A percentile compares a stretch with the other conserved stretches of the same genome.
Conservation (phyloP, 257 asterid species). For the Solanum arcanum region DNA sequence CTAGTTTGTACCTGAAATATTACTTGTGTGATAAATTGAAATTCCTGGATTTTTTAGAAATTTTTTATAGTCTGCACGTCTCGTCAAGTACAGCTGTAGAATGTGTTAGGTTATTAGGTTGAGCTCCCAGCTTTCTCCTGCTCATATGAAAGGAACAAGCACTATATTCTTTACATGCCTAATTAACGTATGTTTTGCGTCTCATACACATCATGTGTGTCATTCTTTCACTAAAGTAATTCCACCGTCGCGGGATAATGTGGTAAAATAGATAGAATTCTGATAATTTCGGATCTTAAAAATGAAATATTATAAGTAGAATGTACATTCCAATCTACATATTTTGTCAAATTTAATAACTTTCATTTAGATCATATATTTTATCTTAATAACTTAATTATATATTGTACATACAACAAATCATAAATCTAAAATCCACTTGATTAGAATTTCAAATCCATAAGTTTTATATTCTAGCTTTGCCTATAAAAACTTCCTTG, state of each 20-base stretch:
- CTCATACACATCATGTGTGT: neutral
- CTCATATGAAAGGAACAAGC: conserved; percentile 18
- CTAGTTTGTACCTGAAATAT: neutral
- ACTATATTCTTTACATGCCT: conserved; percentile 10
- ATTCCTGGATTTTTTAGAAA: neutral
- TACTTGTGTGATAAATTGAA: neutral
- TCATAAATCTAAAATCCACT: too few relatives aligned
- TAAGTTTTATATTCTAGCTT: neutral
- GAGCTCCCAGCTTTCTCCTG: conserved; percentile 1
- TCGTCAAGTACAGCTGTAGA: neutral
- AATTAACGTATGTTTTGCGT: conserved; percentile 15
- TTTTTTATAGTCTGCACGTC: neutral
- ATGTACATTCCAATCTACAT: neutral
- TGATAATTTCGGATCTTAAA: neutral
- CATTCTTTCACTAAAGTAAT: neutral
- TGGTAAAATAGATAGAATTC: neutral
- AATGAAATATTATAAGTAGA: neutral
- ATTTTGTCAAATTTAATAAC: neutral
- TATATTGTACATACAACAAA: neutral
- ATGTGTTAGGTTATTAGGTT: neutral
- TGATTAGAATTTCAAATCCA: neutral
- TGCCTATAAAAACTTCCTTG: too few relatives aligned
- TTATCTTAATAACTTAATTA: neutral
- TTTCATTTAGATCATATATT: neutral
- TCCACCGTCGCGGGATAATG: neutral